Base-by-base conservation (phyloP, 2,329 filamentous ascomycete genomes). In the Penicillium janthinellum region DNA sequence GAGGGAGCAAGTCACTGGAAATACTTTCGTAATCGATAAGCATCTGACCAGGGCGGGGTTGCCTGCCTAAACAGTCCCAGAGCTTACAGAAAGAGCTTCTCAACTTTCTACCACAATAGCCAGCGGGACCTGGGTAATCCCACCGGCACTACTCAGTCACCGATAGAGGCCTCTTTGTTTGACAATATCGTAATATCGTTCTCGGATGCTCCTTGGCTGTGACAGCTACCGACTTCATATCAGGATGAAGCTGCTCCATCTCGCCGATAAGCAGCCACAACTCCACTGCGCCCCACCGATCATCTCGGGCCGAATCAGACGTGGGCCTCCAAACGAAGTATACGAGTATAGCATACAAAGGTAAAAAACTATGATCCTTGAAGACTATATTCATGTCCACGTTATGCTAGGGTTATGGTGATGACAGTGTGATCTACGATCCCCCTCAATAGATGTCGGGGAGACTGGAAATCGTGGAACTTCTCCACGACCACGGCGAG, bases 241-340 rank as follows among this genome's bases (percentile, higher is more conserved):
- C 20, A 28, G 15, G 31, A 28, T 45, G 44, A 47, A 47, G 44
- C 12, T 47, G 22, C 25, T 47, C 44, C 44, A 47, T 47, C 17
- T 25, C 45, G 25, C 41, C 35, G 54, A 56, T 49, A 56, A 57
- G 37, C 39, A 20, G 38, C 49, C 49, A n/a, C 17, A 12, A 57
- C 54, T 51, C 54, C 54, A 57, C 54, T 37, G 22, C 6, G 54
- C 39, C 54, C 54, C 54, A 57, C 54, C 54, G 54, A 57, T 57
- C 54, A 35, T 39, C 54, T 35, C 14, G 28, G 28, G 49, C 49
- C 49, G 49, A 52, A 52, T 52, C 48, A 51, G 45, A 48, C 25
- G 28, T 31, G 45, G 15, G 25, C 45, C 45, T 34, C 25, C n/a
- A 6, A 34, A n/a, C 7, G 10, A 11, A 49, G 44, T 47, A 17